Evolutionary conservation across 2,329 filamentous ascomycete species (phyloP).

Genomic region (Penicillium sp.): DNA sequence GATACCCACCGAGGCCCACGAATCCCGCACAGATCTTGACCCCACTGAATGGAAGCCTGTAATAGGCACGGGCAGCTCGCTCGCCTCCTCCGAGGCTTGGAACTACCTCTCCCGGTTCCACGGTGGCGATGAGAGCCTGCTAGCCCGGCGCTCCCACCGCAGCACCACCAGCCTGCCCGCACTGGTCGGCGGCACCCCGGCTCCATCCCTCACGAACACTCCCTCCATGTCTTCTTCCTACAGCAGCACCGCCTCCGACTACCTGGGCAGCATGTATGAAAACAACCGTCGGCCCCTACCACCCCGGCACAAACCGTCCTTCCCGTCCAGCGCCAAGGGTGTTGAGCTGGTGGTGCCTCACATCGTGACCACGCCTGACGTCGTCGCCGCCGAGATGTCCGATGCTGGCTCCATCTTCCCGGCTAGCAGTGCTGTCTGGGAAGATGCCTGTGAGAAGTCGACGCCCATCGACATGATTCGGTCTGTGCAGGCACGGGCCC

Average conservation of each 20-base stretch:
- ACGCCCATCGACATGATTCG: constrained; percentile 12
- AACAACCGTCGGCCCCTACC: constrained; percentile 34
- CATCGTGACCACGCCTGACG: constrained; percentile 17
- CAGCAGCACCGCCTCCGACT: constrained; percentile 34
- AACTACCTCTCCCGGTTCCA: constrained; percentile 45
- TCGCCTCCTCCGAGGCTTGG: constrained; percentile 41
- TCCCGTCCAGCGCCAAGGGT: constrained; percentile 33
- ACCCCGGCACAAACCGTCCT: constrained; percentile 39
- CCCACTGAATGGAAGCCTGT: constrained; percentile 49
- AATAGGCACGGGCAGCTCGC: constrained; percentile 25
- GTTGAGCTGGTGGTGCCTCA: constrained; percentile 42
- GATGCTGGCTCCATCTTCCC: constrained; percentile 28
- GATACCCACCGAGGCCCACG: constrained; percentile 39
- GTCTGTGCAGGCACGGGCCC: background rate
- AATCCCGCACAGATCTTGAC: constrained; percentile 44
- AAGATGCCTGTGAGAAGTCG: constrained; percentile 13
- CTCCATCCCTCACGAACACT: constrained; percentile 35
- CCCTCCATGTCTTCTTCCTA: constrained; percentile 37
- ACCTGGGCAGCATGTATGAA: constrained; percentile 27
- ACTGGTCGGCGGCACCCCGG: constrained; percentile 21
- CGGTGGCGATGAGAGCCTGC: constrained; percentile 19
- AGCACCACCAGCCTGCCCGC: constrained; percentile 33
- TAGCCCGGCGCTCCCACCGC: constrained; percentile 19
- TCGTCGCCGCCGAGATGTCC: constrained; percentile 15
- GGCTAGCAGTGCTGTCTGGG: constrained; percentile 29